A percentile compares a stretch with the other conserved stretches of the same genome.
Conservation (phyloP, 2,329 filamentous ascomycete species). For the Fusarium heterosporum region DNA sequence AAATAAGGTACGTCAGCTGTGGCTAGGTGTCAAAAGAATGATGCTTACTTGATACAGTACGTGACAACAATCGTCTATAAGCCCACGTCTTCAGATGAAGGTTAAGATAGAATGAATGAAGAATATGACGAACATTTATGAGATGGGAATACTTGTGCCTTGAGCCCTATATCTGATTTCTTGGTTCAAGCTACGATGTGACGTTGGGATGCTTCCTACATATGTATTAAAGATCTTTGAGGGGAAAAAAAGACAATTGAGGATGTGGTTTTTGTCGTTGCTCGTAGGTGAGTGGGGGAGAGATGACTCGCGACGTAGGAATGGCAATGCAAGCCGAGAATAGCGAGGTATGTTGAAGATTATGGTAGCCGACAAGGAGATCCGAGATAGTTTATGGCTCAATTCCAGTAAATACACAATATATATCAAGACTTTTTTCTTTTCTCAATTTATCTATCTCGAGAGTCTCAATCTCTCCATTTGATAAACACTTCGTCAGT, state of each 20-base stretch:
- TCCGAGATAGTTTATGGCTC: background rate
- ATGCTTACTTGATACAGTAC: slow-evolving; percentile 70
- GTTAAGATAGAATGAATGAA: slow-evolving; percentile 36
- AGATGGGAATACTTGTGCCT: background rate
- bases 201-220: slow-evolving; percentile 18
- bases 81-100: slow-evolving; percentile 73
- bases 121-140: slow-evolving; percentile 1
- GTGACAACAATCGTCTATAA: slow-evolving; percentile 99
- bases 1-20: slow-evolving; percentile 76
- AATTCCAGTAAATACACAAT: slow-evolving; percentile 13
- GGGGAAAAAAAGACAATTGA: background rate
- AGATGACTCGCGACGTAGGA: background rate
- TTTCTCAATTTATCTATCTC: background rate
- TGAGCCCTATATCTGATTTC: slow-evolving; percentile 7
- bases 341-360: slow-evolving; percentile 3
- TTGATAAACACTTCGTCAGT: slow-evolving; percentile 84
- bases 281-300: background rate
- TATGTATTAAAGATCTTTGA: slow-evolving; percentile 10
- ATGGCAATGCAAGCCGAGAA: background rate
- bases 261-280: background rate
- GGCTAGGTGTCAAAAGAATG: background rate
- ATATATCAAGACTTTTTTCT: background rate
- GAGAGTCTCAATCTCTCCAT: slow-evolving; percentile 73
- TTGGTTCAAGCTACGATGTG: slow-evolving; percentile 21
- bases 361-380: background rate